A percentile compares a stretch with the other conserved stretches of the same genome.
Evolutionary conservation across 2,329 filamentous ascomycete species (phyloP).

Genomic region (Clathrospora elynae): DNA sequence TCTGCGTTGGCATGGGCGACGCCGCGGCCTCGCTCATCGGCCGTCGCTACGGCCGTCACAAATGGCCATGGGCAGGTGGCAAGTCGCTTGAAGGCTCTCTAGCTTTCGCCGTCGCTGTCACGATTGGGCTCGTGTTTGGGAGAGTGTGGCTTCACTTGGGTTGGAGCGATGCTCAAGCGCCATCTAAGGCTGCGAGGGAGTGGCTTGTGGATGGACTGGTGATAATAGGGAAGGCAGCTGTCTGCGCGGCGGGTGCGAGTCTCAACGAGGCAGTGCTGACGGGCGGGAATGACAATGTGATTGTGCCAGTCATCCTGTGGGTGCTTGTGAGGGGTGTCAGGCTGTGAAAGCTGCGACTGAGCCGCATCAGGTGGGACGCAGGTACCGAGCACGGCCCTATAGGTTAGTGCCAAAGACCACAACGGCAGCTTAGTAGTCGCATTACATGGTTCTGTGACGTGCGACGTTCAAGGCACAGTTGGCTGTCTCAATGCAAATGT

Average conservation of each 20-base stretch:
- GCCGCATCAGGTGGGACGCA: constrained; percentile 12
- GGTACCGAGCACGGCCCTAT: constrained; percentile 5
- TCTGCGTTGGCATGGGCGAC: constrained; percentile 95
- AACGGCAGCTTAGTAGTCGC: not conserved
- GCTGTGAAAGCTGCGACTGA: constrained; percentile 20
- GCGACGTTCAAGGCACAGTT: constrained; percentile 1
- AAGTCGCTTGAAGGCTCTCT: constrained; percentile 88
- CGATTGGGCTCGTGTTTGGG: constrained; percentile 70
- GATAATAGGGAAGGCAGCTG: constrained; percentile 62
- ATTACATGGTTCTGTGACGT: not conserved
- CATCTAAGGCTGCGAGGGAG: constrained; percentile 50
- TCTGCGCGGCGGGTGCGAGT: constrained; percentile 78
- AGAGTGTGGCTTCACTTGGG: constrained; percentile 77
- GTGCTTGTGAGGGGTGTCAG: constrained; percentile 81
- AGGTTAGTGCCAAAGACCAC: not conserved
- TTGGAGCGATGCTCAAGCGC: constrained; percentile 57
- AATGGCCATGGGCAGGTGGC: constrained; percentile 96
- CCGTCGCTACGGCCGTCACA: constrained; percentile 79
- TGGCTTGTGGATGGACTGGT: constrained; percentile 31
- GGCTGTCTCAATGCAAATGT: constrained; percentile 25
- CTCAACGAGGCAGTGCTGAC: constrained; percentile 94
- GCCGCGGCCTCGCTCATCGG: constrained; percentile 91
- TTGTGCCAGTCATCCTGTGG: constrained; percentile 93
- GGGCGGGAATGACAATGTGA: constrained; percentile 97
- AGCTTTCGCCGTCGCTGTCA: constrained; percentile 83